Evolutionary conservation across 2,329 filamentous ascomycete species (phyloP).

Genomic region (Furcasterigmium furcatum): DNA sequence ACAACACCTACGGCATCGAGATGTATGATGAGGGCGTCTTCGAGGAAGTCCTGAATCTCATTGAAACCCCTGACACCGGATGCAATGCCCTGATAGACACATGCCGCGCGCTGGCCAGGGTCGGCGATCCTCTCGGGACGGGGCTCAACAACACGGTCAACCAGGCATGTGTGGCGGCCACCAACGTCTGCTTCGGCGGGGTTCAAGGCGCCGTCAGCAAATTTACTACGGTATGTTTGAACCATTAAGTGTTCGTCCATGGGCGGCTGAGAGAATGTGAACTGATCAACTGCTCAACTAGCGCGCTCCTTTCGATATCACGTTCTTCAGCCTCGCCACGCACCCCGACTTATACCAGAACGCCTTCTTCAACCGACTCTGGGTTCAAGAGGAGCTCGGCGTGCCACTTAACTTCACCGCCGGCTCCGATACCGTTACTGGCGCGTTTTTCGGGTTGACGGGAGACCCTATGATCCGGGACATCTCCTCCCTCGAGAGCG

Average conservation of each 20-base stretch:
- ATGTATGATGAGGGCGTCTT: constrained; percentile 27
- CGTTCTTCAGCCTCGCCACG: neutral
- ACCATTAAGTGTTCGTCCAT: too few relatives aligned
- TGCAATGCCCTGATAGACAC: constrained; percentile 49
- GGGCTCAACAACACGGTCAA: constrained; percentile 35
- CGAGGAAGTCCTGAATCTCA: constrained; percentile 9
- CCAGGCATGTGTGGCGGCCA: constrained; percentile 50
- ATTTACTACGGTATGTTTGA: constrained; percentile 8
- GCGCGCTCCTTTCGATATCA: constrained; percentile 38
- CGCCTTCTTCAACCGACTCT: constrained; percentile 12
- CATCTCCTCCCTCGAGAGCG: constrained; percentile 27
- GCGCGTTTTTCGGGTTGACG: constrained; percentile 30
- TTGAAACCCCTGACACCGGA: constrained; percentile 34
- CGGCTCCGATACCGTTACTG: constrained; percentile 28
- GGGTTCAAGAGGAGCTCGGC: constrained; percentile 52
- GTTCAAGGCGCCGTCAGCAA: constrained; percentile 26
- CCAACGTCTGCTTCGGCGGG: constrained; percentile 16
- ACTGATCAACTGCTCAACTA: neutral
- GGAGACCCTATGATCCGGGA: constrained; percentile 28
- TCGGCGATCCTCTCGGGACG: constrained; percentile 34
- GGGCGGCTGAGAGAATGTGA: too few relatives aligned
- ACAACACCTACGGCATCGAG: constrained; percentile 11
- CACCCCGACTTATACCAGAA: too few relatives aligned
- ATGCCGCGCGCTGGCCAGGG: constrained; percentile 42
- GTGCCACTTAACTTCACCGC: constrained; percentile 55